These are phyloP conservation scores for Ceratocystiopsis sp. DNA, from an alignment of 2,329 filamentous ascomycete genomes.

Conservation along the genomic window DNA sequence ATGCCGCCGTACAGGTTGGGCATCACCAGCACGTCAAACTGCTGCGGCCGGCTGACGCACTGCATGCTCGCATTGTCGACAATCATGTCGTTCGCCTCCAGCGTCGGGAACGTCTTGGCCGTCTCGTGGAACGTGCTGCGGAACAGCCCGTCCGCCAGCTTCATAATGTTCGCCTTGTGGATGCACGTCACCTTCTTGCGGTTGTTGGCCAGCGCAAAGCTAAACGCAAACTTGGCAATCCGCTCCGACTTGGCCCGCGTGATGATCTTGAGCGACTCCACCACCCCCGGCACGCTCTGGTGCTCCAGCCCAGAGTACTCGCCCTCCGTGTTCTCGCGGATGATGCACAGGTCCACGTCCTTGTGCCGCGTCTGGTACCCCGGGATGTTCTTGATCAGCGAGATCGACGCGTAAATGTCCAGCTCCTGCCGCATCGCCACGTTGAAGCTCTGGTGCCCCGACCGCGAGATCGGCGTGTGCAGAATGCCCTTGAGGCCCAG, in stretches of 20 bases:
- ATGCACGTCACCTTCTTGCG: conserved; percentile 99
- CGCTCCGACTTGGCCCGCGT: conserved; percentile 97
- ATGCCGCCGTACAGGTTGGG: conserved; percentile 98
- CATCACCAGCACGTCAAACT: conserved; percentile 99
- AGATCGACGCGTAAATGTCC: conserved; percentile 97
- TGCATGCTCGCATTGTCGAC: conserved; percentile 99
- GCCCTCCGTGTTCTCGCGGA: conserved; percentile 99
- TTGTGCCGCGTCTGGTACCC: conserved; percentile 96
- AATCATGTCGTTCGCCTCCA: conserved; percentile 98
- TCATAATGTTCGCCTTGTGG: conserved; percentile 99
- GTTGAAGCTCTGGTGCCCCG: conserved; percentile 98
- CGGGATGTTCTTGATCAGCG: conserved; percentile 98
- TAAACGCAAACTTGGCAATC: conserved; percentile 97
- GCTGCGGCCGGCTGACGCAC: conserved; percentile 86
- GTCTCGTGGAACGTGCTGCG: conserved; percentile 90
- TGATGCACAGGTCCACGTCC: conserved; percentile 95
- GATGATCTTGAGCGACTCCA: conserved; percentile 99
- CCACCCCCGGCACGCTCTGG: conserved; percentile 88
- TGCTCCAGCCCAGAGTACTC: conserved; percentile 99
- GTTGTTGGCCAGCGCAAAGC: conserved; percentile 96
- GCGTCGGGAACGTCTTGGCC: conserved; percentile 84
- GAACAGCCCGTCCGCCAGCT: conserved; percentile 97
- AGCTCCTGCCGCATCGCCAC: conserved; percentile 97
- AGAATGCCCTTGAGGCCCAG: conserved; percentile 97
- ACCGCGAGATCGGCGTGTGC: conserved; percentile 90